A percentile compares a stretch with the other conserved stretches of the same genome.
These are phyloP conservation scores for Alternaria triticimaculans DNA, from an alignment of 2,329 filamentous ascomycete species.

Conservation along the genomic window DNA sequence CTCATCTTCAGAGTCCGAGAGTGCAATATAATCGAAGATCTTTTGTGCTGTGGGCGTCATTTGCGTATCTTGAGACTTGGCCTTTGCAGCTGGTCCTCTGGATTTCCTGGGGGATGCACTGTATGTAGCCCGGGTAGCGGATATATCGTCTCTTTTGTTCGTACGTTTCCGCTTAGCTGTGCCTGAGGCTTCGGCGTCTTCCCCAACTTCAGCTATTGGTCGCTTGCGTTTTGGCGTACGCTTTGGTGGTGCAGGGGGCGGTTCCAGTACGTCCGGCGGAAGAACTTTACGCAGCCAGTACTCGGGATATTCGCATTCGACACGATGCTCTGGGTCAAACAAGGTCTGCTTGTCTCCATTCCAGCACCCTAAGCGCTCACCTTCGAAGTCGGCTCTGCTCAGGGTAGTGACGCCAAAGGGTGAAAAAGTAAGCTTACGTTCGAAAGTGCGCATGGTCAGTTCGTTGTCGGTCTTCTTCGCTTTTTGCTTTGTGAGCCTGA, in stretches of 20 bases:
- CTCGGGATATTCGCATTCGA: constrained; percentile 48
- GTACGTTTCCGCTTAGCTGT: constrained; percentile 8
- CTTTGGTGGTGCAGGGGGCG: constrained; percentile 13
- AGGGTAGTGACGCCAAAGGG: constrained; percentile 41
- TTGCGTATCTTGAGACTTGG: neutral
- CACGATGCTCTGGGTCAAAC: constrained; percentile 42
- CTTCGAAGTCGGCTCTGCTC: constrained; percentile 36
- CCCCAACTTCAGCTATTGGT: neutral
- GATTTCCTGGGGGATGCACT: neutral
- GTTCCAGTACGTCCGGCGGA: constrained; percentile 28
- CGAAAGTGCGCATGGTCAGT: constrained; percentile 10
- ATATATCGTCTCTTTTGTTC: neutral
- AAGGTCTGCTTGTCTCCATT: constrained; percentile 13
- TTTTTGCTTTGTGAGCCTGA: constrained; percentile 40
- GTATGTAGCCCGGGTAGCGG: neutral
- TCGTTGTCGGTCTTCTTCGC: constrained; percentile 27
- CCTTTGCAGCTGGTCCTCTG: neutral
- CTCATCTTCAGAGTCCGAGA: constrained; percentile 20
- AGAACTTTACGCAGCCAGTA: constrained; percentile 43
- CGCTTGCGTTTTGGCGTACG: constrained; percentile 22
- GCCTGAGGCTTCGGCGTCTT: neutral
- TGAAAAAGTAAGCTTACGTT: constrained; percentile 48
- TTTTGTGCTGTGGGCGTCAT: neutral
- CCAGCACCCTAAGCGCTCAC: constrained; percentile 36
- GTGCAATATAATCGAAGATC: constrained; percentile 4